A percentile compares a stretch with the other conserved stretches of the same genome.
Conservation (phyloP, 2,329 filamentous ascomycete species). For the Exophiala spinifera region DNA sequence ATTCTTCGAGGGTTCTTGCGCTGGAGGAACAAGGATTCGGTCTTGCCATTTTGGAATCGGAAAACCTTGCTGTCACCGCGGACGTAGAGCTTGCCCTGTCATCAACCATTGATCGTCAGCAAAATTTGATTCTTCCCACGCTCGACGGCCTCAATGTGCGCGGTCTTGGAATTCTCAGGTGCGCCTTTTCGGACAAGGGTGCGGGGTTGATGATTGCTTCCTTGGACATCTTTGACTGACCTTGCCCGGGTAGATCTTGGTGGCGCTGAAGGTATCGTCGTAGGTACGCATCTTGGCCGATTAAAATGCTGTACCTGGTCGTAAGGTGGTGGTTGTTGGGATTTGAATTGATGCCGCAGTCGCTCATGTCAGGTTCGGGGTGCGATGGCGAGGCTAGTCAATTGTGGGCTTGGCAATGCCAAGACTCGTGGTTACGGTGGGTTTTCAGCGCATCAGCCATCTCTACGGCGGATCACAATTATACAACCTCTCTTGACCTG, state of each 20-base stretch:
- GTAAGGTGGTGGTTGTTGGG: constrained; percentile 4
- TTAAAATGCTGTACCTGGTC: constrained; percentile 28
- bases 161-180: no score
- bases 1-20: constrained; percentile 99
- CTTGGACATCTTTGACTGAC: constrained; percentile 47
- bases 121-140: background rate
- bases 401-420: constrained; percentile 8
- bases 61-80: constrained; percentile 99
- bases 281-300: constrained; percentile 69
- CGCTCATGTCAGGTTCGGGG: background rate
- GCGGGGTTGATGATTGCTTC: background rate
- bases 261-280: constrained; percentile 74
- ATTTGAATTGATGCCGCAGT: constrained; percentile 4
- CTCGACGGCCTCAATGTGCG: no score
- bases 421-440: background rate
- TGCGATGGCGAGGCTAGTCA: background rate
- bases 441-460: no score
- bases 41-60: constrained; percentile 99
- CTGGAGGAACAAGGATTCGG: constrained; percentile 99
- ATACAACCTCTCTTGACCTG: background rate
- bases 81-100: constrained; percentile 97
- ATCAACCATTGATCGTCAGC: constrained; percentile 17
- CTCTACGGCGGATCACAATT: constrained; percentile 1
- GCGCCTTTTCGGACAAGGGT: no score
- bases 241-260: constrained; percentile 79